Evolutionary conservation across 169 alveolate genomes (phyloP).

Genomic region (Babesia gibsoni): DNA sequence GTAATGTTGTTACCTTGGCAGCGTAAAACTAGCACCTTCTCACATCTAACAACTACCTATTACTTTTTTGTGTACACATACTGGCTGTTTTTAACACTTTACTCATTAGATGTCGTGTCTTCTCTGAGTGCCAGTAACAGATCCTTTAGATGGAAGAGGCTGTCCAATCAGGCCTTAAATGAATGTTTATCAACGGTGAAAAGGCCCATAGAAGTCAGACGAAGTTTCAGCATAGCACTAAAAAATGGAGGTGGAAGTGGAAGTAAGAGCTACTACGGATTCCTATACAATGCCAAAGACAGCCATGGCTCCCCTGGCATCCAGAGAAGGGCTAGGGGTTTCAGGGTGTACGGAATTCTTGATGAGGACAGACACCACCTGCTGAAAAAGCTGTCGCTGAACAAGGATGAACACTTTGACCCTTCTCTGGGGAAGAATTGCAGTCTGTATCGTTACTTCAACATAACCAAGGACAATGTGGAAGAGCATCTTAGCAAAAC

Average conservation of each 20-base stretch:
- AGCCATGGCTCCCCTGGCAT: too few relatives aligned
- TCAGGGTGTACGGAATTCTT: neutral
- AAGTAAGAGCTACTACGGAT: neutral
- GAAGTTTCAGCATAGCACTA: too few relatives aligned
- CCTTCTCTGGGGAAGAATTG: conserved; percentile 12
- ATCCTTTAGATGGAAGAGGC: too few relatives aligned
- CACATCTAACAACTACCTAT: neutral
- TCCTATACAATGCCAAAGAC: neutral
- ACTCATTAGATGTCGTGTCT: too few relatives aligned
- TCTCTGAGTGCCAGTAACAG: too few relatives aligned
- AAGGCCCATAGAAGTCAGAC: too few relatives aligned
- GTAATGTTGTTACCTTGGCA: neutral
- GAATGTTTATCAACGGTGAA: too few relatives aligned
- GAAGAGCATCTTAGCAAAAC: conserved; percentile 42
- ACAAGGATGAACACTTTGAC: conserved; percentile 36
- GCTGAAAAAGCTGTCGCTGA: conserved; percentile 39
- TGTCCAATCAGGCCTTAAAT: too few relatives aligned
- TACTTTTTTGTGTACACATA: too few relatives aligned
- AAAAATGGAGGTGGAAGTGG: neutral
- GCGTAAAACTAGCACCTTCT: neutral
- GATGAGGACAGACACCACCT: conserved; percentile 27
- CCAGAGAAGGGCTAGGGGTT: too few relatives aligned
- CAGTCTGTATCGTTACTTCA: conserved; percentile 52
- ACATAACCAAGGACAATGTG: conserved; percentile 41
- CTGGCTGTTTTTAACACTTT: too few relatives aligned